phyloP scores from a whole-genome alignment of 805 yeast genomes.

The Yarrowia hollandica region DNA sequence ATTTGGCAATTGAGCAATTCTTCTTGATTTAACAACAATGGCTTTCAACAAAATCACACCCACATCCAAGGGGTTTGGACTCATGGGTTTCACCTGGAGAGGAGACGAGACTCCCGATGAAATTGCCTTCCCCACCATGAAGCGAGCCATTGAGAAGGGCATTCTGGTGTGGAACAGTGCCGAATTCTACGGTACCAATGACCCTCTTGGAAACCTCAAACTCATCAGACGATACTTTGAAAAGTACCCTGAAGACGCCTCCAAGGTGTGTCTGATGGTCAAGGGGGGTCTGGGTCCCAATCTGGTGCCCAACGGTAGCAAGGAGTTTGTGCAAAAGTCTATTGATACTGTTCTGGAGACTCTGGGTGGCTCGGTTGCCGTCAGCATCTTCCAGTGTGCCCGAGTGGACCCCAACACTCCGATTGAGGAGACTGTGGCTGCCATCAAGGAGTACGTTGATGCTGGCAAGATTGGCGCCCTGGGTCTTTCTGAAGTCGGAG shows the following conservation, averaged over 20 bases:
- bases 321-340: constrained; percentile 50
- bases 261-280: constrained; percentile 59
- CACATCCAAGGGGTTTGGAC: constrained; percentile 59
- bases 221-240: constrained; percentile 58
- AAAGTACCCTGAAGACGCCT: constrained; percentile 55
- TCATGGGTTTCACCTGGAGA: constrained; percentile 79
- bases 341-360: constrained; percentile 47
- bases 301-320: constrained; percentile 51
- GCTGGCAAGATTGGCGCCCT: constrained; percentile 67
- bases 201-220: constrained; percentile 53
- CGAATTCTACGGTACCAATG: constrained; percentile 68
- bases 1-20: background rate
- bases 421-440: constrained; percentile 57
- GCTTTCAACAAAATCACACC: constrained; percentile 16
- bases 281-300: constrained; percentile 60
- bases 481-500: constrained; percentile 72
- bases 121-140: constrained; percentile 55
- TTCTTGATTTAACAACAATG: background rate
- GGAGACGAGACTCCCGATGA: constrained; percentile 53
- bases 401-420: constrained; percentile 60
- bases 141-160: constrained; percentile 52
- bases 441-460: constrained; percentile 59
- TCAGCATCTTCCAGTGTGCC: constrained; percentile 68
- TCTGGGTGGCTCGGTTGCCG: constrained; percentile 35
- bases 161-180: constrained; percentile 67